Conservation (phyloP, 1,284 basidiomycete species). For the Fistulina hepatica region DNA sequence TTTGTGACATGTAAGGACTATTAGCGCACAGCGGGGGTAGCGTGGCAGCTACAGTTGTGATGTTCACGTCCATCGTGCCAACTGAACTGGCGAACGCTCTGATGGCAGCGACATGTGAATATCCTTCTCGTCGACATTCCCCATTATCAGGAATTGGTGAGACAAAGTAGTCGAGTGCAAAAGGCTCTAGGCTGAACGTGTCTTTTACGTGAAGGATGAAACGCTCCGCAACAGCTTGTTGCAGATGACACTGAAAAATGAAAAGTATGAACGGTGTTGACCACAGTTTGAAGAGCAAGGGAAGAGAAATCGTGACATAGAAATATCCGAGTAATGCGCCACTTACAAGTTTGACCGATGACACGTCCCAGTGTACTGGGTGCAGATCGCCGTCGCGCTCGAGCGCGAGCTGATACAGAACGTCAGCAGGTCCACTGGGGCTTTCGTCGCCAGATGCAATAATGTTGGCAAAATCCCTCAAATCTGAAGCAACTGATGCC, state of each 20-base stretch:
- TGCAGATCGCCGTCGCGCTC: slow-evolving; percentile 37
- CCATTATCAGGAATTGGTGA: slow-evolving; percentile 54
- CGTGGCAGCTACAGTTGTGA: slow-evolving; percentile 35
- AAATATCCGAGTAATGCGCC: too few species aligned
- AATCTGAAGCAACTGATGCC: too few species aligned
- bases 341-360: slow-evolving; percentile 64
- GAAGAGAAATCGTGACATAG: background rate
- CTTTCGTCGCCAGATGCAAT: slow-evolving; percentile 3
- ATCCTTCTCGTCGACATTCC: slow-evolving; percentile 36
- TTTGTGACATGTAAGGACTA: slow-evolving; percentile 5
- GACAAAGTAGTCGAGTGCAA: slow-evolving; percentile 61
- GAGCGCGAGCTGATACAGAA: slow-evolving; percentile 68
- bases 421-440: slow-evolving; percentile 25
- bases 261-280: slow-evolving; percentile 8
- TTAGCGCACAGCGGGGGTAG: slow-evolving; percentile 47
- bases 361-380: slow-evolving; percentile 47
- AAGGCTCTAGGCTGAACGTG: slow-evolving; percentile 32
- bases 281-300: slow-evolving; percentile 10
- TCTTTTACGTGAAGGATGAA: slow-evolving; percentile 39
- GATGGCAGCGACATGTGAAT: slow-evolving; percentile 13
- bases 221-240: slow-evolving; percentile 38
- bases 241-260: slow-evolving; percentile 44
- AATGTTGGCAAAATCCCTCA: too few species aligned
- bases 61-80: slow-evolving; percentile 40
- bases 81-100: slow-evolving; percentile 22